Evolutionary conservation across 495 filamentous ascomycete species (phyloP), one percentile per base, ranked within the genome.

Genomic region (Penicillium turbatum): DNA sequence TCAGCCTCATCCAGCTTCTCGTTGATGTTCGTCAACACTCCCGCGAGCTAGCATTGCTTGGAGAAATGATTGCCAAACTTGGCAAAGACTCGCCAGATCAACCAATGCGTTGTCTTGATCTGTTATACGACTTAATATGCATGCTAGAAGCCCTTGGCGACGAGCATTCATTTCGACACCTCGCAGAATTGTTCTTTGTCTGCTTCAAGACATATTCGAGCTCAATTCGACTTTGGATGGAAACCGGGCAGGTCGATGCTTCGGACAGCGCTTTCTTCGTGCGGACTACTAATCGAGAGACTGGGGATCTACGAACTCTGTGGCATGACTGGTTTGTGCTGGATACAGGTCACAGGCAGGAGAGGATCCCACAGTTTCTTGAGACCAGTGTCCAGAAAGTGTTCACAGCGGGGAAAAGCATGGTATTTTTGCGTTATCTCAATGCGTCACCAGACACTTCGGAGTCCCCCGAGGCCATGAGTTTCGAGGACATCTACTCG

Each of bases 391-490:
- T 82, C 1, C 65, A 73, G 11, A 87, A 82, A 53, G 87, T 96
- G 21, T 90, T 96, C 52, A 89, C 83, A 0, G 85, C 88, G 5
- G 92, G 93, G 0, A 96, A 97, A 65, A 93, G 85, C 60, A 85
- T 90, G 54, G 82, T 93, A 1, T 87, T 97, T 44, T 69, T 96
- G 16, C 86, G 84, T 30, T 79, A 83, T 30, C 77, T 89, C 45
- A 69, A 73, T 31, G 59, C 61, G 10, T 41, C 52, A 4, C 61
- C 61, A 8, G 55, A 63, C 15, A 41, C 54, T 19, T 15, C 56
- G 5, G 59, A 65, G 16, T 34, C 46, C 9, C 32, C 51, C 3
- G 44, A 58, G 53, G 70, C 57, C 11, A 64, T 89, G 37, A 72
- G 78, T 17, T 82, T 86, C 51, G 70, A 77, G 5, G 75, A 72